Base-by-base conservation (phyloP, 371 early-diverging fungal species). In the Mucor mucedo region DNA sequence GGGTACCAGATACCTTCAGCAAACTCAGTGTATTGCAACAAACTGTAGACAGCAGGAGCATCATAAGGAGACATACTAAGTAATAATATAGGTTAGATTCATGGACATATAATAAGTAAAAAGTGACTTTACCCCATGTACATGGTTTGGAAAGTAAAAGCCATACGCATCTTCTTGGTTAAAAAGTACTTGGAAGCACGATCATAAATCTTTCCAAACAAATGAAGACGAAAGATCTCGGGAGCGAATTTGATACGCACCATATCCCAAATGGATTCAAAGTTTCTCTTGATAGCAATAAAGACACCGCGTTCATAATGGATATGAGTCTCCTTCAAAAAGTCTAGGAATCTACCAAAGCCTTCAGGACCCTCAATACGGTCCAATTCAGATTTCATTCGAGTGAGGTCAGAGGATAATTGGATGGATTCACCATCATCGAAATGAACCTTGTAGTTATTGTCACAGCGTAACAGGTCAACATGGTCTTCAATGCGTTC, bases 1-100 rank as follows among this genome's bases (percentile, higher is more conserved):
- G 87, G 89, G 68, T 89, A 89, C 83, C 82, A 85, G 45, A 89
- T 84, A 48, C 85, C 86, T 67, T 86, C 87, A 10, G 87, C 82
- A 57, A 84, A 79, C 54, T 88, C 89, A 0, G 89, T 84, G 62
- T 84, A 89, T 47, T 82, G 81, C 21, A 89, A 63, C 44, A 89
- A 63, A 61, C 76, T 84, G 57, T 87, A 89, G 3, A 86, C 84
- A 13, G 82, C 89, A 4, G 89, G 87, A 13, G 87, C 86, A 60
- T 89, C 87, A 67, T 76, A 89, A 40, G 89, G 89, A 10, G 82
- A 82, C 87, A 87, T 87, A 13, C 89, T 87, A 21, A 21, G 76
- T 68, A 56, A 45, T 28, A 14, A 42, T 42, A 53, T 14, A 45
- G 42, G 27, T 27, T 29, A 5, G 4, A 41, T 32, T 5, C 30